These are phyloP conservation scores for Effrenium voratum DNA, from an alignment of 73 alveolate species.

Conservation along the genomic window DNA sequence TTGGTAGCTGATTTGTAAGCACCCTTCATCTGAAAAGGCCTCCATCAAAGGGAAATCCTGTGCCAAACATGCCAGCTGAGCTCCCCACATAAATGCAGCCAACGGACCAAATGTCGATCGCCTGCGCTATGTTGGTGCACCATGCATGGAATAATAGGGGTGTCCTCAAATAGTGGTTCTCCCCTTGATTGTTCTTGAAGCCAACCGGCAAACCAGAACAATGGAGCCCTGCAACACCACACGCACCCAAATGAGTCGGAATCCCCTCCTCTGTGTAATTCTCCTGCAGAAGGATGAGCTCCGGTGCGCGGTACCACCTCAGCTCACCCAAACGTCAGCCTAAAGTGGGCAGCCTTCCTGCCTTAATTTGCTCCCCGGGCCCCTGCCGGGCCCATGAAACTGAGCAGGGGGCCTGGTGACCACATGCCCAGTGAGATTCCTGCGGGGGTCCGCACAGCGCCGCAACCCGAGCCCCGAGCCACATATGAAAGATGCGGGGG, in stretches of 20 bases:
- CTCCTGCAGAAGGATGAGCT: slow-evolving; percentile 95
- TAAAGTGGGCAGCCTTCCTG: no score
- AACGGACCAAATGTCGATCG: slow-evolving; percentile 94
- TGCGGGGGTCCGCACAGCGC: no score
- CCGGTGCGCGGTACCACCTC: slow-evolving; percentile 96
- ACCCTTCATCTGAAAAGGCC: neutral
- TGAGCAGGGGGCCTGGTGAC: slow-evolving; percentile 91
- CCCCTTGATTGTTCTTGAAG: neutral
- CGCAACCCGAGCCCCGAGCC: neutral
- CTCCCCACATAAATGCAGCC: slow-evolving; percentile 74
- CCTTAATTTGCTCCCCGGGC: no score
- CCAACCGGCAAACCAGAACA: neutral
- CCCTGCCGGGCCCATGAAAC: neutral
- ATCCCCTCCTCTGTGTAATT: slow-evolving; percentile 76
- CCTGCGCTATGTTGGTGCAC: slow-evolving; percentile 6
- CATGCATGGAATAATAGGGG: no score
- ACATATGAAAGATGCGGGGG: neutral
- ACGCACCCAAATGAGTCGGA: neutral
- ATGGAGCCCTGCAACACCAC: neutral
- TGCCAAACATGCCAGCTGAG: neutral
- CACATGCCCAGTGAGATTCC: slow-evolving; percentile 95
- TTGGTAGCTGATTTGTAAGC: neutral
- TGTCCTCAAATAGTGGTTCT: no score
- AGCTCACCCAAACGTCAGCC: neutral
- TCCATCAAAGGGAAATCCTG: no score